Evolutionary conservation across 2,329 filamentous ascomycete genomes (phyloP).

Genomic region (Incumbomyces delicatus): DNA sequence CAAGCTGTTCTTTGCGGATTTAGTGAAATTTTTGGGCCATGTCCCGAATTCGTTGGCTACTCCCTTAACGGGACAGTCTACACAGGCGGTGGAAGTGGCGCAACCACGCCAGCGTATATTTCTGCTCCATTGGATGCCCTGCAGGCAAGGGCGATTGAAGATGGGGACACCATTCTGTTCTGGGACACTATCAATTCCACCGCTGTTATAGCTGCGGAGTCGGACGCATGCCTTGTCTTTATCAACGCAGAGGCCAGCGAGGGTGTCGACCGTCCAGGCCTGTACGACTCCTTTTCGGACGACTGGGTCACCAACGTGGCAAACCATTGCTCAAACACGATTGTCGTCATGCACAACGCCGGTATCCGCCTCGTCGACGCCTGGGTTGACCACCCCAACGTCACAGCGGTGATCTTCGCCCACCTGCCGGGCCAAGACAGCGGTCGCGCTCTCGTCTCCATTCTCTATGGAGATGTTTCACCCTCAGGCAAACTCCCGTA

Average conservation of each 20-base stretch:
- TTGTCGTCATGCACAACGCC: slow-evolving; percentile 54
- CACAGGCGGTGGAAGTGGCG: slow-evolving; percentile 24
- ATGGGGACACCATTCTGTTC: slow-evolving; percentile 23
- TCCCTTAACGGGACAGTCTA: slow-evolving; percentile 31
- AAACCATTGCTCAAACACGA: slow-evolving; percentile 39
- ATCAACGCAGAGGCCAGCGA: slow-evolving; percentile 30
- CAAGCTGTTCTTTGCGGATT: slow-evolving; percentile 6
- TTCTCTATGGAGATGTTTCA: slow-evolving; percentile 75
- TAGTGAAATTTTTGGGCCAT: slow-evolving; percentile 11
- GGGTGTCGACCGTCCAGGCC: slow-evolving; percentile 32
- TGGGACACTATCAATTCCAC: slow-evolving; percentile 17
- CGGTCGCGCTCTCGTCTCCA: slow-evolving; percentile 66
- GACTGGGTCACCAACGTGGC: slow-evolving; percentile 38
- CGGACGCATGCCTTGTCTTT: slow-evolving; percentile 48
- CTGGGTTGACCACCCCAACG: slow-evolving; percentile 42
- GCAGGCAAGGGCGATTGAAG: slow-evolving; percentile 18
- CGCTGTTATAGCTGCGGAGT: slow-evolving; percentile 23
- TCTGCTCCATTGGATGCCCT: slow-evolving; percentile 24
- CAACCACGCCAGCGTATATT: slow-evolving; percentile 23
- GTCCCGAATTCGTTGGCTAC: slow-evolving; percentile 23
- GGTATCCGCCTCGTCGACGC: slow-evolving; percentile 35
- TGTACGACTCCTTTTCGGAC: slow-evolving; percentile 34
- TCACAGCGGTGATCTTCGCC: slow-evolving; percentile 76
- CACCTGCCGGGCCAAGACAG: slow-evolving; percentile 75
- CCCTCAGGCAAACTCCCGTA: slow-evolving; percentile 70